Percentiles rank a stretch among this genome's conserved stretches.
Evolutionary conservation across 2,329 filamentous ascomycete genomes (phyloP).

Genomic region (Scortechinia acanthostroma): DNA sequence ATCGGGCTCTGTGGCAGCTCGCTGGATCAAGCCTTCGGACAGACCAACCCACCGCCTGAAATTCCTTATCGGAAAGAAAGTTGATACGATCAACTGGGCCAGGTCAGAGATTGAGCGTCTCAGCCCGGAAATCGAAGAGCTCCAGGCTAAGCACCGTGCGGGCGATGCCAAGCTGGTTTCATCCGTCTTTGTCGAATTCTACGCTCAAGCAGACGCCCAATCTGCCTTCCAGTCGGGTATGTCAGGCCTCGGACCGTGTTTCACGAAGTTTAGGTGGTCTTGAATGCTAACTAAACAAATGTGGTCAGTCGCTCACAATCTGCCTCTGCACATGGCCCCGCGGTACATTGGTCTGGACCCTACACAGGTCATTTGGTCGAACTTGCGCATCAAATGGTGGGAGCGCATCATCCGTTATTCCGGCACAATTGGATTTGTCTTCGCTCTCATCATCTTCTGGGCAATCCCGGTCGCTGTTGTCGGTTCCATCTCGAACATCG

Average conservation of each 20-base stretch:
- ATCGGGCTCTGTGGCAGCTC: conserved; percentile 64
- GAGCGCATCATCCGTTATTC: conserved; percentile 70
- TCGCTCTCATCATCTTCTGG: conserved; percentile 81
- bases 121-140: conserved; percentile 62
- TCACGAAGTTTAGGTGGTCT: too few relatives aligned
- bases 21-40: conserved; percentile 68
- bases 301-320: conserved; percentile 69
- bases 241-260: too few relatives aligned
- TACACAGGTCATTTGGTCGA: conserved; percentile 79
- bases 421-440: conserved; percentile 64
- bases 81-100: conserved; percentile 89
- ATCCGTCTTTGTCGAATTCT: conserved; percentile 87
- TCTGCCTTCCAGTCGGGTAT: conserved; percentile 60
- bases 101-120: conserved; percentile 71
- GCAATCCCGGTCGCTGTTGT: conserved; percentile 70
- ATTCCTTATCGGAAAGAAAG: conserved; percentile 72
- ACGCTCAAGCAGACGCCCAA: conserved; percentile 75
- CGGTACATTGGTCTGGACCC: conserved; percentile 79
- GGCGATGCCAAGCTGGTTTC: conserved; percentile 61
- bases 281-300: not conserved
- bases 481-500: conserved; percentile 78
- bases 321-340: conserved; percentile 78
- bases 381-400: conserved; percentile 80
- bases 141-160: conserved; percentile 59
- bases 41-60: conserved; percentile 72